Evolutionary conservation across 352 stramenopile genomes (phyloP), one percentile per base, ranked within the genome.

Genomic region (Pythium aphanidermatum): DNA sequence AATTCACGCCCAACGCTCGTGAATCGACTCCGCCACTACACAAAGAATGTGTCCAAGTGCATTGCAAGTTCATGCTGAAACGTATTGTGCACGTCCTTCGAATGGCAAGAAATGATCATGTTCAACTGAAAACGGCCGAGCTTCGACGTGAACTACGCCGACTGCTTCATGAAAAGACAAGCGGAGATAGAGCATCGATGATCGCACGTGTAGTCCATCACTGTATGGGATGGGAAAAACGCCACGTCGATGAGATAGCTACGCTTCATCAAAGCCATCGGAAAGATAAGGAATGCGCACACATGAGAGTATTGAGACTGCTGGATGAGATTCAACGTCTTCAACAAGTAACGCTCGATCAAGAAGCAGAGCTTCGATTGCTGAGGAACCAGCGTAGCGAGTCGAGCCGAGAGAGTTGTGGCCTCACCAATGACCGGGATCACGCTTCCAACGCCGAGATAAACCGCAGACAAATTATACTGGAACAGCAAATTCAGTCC

Each of bases 221-320:
- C n/a, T 60, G 51, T 43, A 53, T 60, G 33, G 9, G 25, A 4
- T 60, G 51, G 51, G 44, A 60, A 14, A 4, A 12, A 10, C 11
- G n/a, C 5, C 51, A 50, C 8, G 34, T 46, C 2, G 16, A 40
- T 12, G 44, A 60, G 11, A 27, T 54, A 5, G 17, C 32, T 13
- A 5, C 12, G 1, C 8, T 53, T 16, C 42, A 20, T 4, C 28
- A 21, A 0, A 10, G 7, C 2, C 41, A 40, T 2, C 19, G 9
- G 10, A 17, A 39, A 3, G 25, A 35, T n/a, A n/a, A n/a, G n/a
- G n/a, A n/a, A n/a, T n/a, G n/a, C n/a, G n/a, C n/a, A n/a, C n/a
- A n/a, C n/a, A n/a, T n/a, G n/a, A n/a, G n/a, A n/a, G n/a, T n/a
- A n/a, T n/a, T n/a, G n/a, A n/a, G n/a, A n/a, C n/a, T n/a, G n/a